phyloP scores from a whole-genome alignment of 2,329 filamentous ascomycete genomes.

The Ceratocystis eucalypticola region DNA sequence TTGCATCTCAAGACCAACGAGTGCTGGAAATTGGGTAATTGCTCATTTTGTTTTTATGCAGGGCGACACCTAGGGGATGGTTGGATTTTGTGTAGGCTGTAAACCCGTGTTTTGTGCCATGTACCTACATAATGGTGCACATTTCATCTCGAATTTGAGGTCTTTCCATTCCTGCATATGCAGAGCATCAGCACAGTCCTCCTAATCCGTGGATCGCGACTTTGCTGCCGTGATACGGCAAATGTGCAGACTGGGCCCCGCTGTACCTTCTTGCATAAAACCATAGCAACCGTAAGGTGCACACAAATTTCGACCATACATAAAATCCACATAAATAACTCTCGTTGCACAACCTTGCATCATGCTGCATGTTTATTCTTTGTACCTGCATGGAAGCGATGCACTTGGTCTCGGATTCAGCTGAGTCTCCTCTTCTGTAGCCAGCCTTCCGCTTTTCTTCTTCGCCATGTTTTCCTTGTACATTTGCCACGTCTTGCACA shows the following conservation, averaged over 20 bases:
- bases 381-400: slow-evolving; percentile 6
- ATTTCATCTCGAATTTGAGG: background rate
- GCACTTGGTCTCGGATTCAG: slow-evolving; percentile 3
- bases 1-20: background rate
- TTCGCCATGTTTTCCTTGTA: background rate
- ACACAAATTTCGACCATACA: background rate
- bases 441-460: background rate
- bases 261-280: background rate
- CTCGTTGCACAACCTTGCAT: background rate
- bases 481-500: background rate
- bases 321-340: background rate
- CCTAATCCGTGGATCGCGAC: background rate
- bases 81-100: background rate
- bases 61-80: background rate
- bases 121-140: background rate
- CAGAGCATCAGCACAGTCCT: slow-evolving; percentile 3
- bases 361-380: background rate
- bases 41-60: slow-evolving; percentile 4
- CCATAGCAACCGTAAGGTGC: background rate
- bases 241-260: background rate
- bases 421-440: background rate
- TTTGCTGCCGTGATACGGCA: slow-evolving; percentile 3
- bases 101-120: background rate
- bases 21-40: background rate
- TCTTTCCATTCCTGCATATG: background rate